Evolutionary conservation across 1,284 basidiomycete species (phyloP).

Genomic region (Chalciporus piperatoides): DNA sequence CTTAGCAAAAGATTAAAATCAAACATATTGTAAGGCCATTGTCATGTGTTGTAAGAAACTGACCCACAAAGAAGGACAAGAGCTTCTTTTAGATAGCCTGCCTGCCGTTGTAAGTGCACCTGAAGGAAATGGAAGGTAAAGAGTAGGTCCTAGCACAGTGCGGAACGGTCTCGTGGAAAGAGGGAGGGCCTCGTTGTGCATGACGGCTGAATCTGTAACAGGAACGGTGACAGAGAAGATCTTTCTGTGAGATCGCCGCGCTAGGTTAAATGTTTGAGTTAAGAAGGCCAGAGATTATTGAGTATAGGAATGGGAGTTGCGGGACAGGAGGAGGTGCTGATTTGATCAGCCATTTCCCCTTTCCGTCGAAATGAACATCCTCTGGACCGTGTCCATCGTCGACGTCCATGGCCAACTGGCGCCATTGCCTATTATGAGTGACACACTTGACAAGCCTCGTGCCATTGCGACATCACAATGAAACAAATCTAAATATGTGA

Average conservation of each 20-base stretch:
- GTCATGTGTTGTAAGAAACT: conserved; percentile 27
- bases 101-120: conserved; percentile 10
- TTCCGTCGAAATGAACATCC: background rate
- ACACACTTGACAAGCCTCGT: conserved; percentile 3
- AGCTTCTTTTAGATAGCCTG: conserved; percentile 12
- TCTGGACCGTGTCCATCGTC: too few relatives aligned
- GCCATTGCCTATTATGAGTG: conserved; percentile 11
- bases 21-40: conserved; percentile 25
- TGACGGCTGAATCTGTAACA: conserved; percentile 13
- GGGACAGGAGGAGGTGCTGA: conserved; percentile 6
- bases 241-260: conserved; percentile 28
- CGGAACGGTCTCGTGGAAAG: conserved; percentile 11
- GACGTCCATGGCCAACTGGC: conserved; percentile 21
- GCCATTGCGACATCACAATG: too few relatives aligned
- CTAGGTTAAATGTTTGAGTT: conserved; percentile 23
- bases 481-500: conserved; percentile 22
- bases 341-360: background rate
- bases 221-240: conserved; percentile 21
- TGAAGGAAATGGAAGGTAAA: conserved; percentile 12
- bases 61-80: conserved; percentile 28
- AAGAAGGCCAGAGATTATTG: conserved; percentile 5
- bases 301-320: background rate
- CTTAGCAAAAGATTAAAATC: conserved; percentile 28
- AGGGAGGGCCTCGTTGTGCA: conserved; percentile 17
- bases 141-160: conserved; percentile 13